Percentiles rank a stretch among this genome's conserved stretches.
phyloP scores from a whole-genome alignment of 176 grass and related monocot species.

The Oropetium thomaeum region DNA sequence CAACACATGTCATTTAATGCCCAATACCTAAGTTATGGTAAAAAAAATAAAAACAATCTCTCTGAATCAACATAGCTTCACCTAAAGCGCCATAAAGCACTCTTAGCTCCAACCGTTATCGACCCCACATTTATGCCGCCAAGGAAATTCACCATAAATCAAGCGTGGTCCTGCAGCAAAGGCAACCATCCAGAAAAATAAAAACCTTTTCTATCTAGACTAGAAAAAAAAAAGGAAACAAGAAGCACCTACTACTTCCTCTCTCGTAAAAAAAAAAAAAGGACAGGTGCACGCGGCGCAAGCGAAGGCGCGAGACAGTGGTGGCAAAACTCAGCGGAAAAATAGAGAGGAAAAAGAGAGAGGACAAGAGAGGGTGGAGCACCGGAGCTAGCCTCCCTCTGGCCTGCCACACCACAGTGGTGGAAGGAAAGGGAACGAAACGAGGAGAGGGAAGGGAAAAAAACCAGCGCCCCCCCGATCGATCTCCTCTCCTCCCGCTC shows the following conservation, averaged over 20 bases:
- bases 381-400: slow-evolving; percentile 31
- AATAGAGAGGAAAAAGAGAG: neutral
- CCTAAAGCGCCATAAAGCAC: neutral
- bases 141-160: slow-evolving; percentile 16
- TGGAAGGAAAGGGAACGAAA: slow-evolving; percentile 38
- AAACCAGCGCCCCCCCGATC: slow-evolving; percentile 33
- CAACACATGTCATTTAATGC: neutral
- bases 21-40: neutral
- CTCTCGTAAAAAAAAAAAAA: slow-evolving; percentile 21
- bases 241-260: slow-evolving; percentile 5
- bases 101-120: slow-evolving; percentile 32
- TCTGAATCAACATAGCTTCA: neutral
- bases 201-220: too few relatives aligned
- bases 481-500: neutral
- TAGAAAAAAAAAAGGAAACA: neutral
- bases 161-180: slow-evolving; percentile 30
- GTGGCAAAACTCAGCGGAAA: slow-evolving; percentile 36
- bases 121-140: slow-evolving; percentile 1
- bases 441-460: slow-evolving; percentile 3
- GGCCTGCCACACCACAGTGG: slow-evolving; percentile 37
- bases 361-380: neutral
- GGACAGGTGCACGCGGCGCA: slow-evolving; percentile 35
- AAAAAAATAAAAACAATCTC: neutral
- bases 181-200: neutral
- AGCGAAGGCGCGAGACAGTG: slow-evolving; percentile 7